phyloP scores from a whole-genome alignment of 2,329 filamentous ascomycete genomes.

The Aschersonia sp. region DNA sequence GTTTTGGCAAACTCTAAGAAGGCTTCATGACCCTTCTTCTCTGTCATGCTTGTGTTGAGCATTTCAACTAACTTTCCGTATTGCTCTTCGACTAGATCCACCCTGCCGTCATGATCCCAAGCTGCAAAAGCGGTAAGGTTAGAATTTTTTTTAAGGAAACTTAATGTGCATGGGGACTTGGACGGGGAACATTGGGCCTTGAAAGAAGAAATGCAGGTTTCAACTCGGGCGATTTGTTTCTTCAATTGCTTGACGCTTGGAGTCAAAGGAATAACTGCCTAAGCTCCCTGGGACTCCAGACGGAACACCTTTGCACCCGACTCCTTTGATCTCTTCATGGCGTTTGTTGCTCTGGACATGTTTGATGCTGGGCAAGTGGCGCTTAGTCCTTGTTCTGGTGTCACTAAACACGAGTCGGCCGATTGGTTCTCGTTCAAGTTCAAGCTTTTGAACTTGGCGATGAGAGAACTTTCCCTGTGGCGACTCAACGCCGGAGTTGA shows the following conservation, averaged over 20 bases:
- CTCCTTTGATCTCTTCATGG: slow-evolving; percentile 2
- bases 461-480: slow-evolving; percentile 30
- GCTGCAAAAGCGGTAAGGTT: slow-evolving; percentile 49
- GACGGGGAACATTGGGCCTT: slow-evolving; percentile 21
- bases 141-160: slow-evolving; percentile 61
- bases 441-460: slow-evolving; percentile 21
- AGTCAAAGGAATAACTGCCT: slow-evolving; percentile 20
- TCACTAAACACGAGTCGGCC: slow-evolving; percentile 30
- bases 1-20: slow-evolving; percentile 59
- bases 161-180: slow-evolving; percentile 28
- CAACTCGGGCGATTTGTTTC: slow-evolving; percentile 17
- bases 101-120: slow-evolving; percentile 65
- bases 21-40: slow-evolving; percentile 58
- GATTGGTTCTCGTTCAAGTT: slow-evolving; percentile 18
- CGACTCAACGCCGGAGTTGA: slow-evolving; percentile 13
- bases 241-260: slow-evolving; percentile 14
- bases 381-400: slow-evolving; percentile 12
- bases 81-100: slow-evolving; percentile 63
- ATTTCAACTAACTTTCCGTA: slow-evolving; percentile 58
- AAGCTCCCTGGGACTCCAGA: slow-evolving; percentile 12
- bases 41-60: slow-evolving; percentile 52
- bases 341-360: slow-evolving; percentile 5
- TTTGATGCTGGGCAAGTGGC: slow-evolving; percentile 13
- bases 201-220: slow-evolving; percentile 16
- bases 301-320: slow-evolving; percentile 5